Conservation (phyloP, 2,329 filamentous ascomycete species). For the Drechslerella coelobrocha region DNA sequence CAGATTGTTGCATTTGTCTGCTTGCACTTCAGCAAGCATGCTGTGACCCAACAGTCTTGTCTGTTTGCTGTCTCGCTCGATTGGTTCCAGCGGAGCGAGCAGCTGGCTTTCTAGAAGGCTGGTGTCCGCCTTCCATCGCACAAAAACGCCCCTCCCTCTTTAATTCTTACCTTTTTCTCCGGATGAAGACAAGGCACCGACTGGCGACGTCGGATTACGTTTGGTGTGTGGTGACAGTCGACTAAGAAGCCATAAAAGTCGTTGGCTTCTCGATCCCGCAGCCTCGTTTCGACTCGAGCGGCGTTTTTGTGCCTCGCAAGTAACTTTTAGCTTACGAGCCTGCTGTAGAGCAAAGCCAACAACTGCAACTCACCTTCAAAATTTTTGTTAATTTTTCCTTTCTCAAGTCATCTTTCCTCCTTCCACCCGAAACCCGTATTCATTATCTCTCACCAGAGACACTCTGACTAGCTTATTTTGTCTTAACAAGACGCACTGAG, state of each 20-base stretch:
- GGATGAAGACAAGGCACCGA: constrained; percentile 25
- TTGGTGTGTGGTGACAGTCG: constrained; percentile 15
- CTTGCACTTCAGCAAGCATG: constrained; percentile 8
- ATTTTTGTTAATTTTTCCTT: neutral
- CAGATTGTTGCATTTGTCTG: constrained; percentile 11
- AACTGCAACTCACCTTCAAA: neutral
- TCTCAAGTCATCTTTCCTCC: neutral
- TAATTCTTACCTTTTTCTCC: constrained; percentile 13
- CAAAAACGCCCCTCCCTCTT: constrained; percentile 21
- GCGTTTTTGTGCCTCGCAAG: constrained; percentile 24
- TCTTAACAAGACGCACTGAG: neutral
- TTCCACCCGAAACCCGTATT: neutral
- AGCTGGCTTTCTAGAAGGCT: constrained; percentile 41
- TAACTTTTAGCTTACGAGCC: constrained; percentile 6
- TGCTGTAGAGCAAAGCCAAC: neutral
- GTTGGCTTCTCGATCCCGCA: constrained; percentile 26
- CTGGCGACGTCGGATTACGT: constrained; percentile 26
- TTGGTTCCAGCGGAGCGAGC: constrained; percentile 18
- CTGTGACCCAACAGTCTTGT: constrained; percentile 7
- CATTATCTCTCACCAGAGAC: neutral
- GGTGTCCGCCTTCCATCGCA: constrained; percentile 39
- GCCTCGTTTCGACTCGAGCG: constrained; percentile 43
- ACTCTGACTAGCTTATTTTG: neutral
- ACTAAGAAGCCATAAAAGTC: constrained; percentile 21
- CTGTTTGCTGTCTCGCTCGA: constrained; percentile 33